Percentiles rank a stretch among this genome's conserved stretches.
Conservation (phyloP, 75 land plant genomes). For the Gnetum montanum region DNA sequence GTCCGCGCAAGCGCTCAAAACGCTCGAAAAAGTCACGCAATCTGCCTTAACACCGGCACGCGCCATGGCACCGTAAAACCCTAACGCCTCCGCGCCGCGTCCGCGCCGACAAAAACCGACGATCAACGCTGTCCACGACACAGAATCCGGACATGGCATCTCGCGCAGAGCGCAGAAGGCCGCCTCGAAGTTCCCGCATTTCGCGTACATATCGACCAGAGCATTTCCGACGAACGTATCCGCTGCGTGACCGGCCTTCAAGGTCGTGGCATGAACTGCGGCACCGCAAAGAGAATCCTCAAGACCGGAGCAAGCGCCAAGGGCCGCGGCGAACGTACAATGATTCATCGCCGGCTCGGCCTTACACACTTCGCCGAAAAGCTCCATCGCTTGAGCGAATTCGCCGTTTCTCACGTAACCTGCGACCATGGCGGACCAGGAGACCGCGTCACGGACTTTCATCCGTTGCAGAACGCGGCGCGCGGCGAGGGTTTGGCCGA, state of each 20-base stretch:
- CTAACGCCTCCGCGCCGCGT: neutral
- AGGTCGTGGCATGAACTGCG: slow-evolving; percentile 16
- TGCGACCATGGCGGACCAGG: slow-evolving; percentile 35
- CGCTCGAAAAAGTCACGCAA: slow-evolving; percentile 7
- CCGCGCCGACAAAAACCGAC: slow-evolving; percentile 26
- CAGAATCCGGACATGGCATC: slow-evolving; percentile 13
- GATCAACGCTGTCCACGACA: slow-evolving; percentile 30
- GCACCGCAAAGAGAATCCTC: slow-evolving; percentile 11
- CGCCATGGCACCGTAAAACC: slow-evolving; percentile 5
- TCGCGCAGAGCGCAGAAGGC: slow-evolving; percentile 12
- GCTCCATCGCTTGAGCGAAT: slow-evolving; percentile 4
- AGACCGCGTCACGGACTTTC: slow-evolving; percentile 13
- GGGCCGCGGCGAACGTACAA: slow-evolving; percentile 14
- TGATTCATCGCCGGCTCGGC: slow-evolving; percentile 12
- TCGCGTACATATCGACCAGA: slow-evolving; percentile 34
- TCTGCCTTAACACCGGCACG: slow-evolving; percentile 4
- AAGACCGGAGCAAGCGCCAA: slow-evolving; percentile 25
- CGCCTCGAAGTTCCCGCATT: slow-evolving; percentile 23
- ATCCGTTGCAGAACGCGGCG: slow-evolving; percentile 14
- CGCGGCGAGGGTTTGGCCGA: slow-evolving; percentile 20
- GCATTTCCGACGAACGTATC: slow-evolving; percentile 23
- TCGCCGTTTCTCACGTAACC: slow-evolving; percentile 28
- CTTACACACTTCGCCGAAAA: slow-evolving; percentile 15
- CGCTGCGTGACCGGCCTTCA: slow-evolving; percentile 11
- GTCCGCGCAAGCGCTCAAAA: slow-evolving; percentile 9